Evolutionary conservation across 352 stramenopile genomes (phyloP), one percentile per base, ranked within the genome.

Genomic region (Pythium phragmiticola): DNA sequence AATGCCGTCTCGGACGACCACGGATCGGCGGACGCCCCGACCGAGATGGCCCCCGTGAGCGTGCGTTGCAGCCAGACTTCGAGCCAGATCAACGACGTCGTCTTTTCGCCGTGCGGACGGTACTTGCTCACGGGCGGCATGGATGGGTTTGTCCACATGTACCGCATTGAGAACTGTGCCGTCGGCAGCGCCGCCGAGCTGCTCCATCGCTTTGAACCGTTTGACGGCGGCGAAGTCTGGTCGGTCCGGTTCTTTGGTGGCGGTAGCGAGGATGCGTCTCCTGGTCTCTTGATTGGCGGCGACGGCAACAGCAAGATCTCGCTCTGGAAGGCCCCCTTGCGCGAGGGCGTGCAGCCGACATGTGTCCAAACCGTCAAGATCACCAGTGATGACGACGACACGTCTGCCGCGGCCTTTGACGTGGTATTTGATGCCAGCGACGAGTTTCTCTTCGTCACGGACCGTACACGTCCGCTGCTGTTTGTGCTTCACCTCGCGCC

Each of bases 91-190:
- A 89, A 92, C 59, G 85, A 92, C 57, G 76, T 90, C 9, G 73
- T 80, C n/a, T 92, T 94, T 60, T 87, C 83, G 8, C 73, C 75
- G 9, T 76, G 73, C 37, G 85, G 65, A 7, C 73, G 84, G 19
- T 73, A 75, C 30, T 64, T 94, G 30, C 55, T 94, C 37, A 91
- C 83, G 14, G 85, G 79, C 61, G 80, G 84, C 3, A 85, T 70
- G 28, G 85, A 94, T 69, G 85, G 85, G 0, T 81, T 90, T 54
- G 86, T 94, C 36, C 83, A 92, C 72, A 78, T 94, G 9, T 94
- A 93, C 70, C 77, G 77, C 51, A 69, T 92, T 23, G 74, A 76
- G 8, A 73, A 69, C 23, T 74, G 72, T 19, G 62, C 67, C 28
- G 69, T 75, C 54, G 84, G 83, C 19, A 77, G 83, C 30, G 66